Base-by-base conservation (phyloP, 164 flowering plant genomes). In the Nymphaea colorata region DNA sequence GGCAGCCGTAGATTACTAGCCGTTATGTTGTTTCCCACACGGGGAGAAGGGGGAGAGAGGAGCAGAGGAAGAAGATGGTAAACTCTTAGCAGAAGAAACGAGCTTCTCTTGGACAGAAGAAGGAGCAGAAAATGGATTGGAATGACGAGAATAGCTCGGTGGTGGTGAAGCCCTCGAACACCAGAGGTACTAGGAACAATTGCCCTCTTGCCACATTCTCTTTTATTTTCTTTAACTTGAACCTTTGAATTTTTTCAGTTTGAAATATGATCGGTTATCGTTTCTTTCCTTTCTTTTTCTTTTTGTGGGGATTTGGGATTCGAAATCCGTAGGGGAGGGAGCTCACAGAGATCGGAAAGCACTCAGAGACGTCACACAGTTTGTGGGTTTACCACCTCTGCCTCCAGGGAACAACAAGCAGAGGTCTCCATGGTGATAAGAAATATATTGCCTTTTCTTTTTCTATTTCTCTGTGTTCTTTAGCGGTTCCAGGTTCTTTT, bases 121-220 rank as follows among this genome's bases (percentile, higher is more conserved):
- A 69, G 81, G 68, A 68, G 53, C 62, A 44, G 70, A 72, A 72
- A 72, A 90, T 91, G 97, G 87, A 69, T 68, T 80, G 84, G 78
- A 81, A 87, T n/a, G 83, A 84, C 53, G 97, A 91, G 80, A 91
- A 91, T 81, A 81, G 80, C 59, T 79, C 74, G 0, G 81, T 81
- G 11, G 75, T 77, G 18, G 74, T 78, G 65, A 81, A 83, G 70
- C 77, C 77, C 4, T 65, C 72, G 16, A 75, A 74, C 70, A 15
- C 65, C 59, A 84, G 76, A 67, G 88, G 89, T 85, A 77, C 43
- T 62, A 53, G 8, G 57, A 51, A 51, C 14, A 8, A 15, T 8
- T 15, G 57, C 14, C 57, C 57, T 51, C 57, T 8, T 51, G 8
- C 57, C 14, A 15, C 36, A 25, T 25, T 25, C 36, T 25, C 57